Percentiles rank a stretch among this genome's conserved stretches.
Conservation (phyloP, 176 grass and related monocot species). For the Aegilops sharonensis region DNA sequence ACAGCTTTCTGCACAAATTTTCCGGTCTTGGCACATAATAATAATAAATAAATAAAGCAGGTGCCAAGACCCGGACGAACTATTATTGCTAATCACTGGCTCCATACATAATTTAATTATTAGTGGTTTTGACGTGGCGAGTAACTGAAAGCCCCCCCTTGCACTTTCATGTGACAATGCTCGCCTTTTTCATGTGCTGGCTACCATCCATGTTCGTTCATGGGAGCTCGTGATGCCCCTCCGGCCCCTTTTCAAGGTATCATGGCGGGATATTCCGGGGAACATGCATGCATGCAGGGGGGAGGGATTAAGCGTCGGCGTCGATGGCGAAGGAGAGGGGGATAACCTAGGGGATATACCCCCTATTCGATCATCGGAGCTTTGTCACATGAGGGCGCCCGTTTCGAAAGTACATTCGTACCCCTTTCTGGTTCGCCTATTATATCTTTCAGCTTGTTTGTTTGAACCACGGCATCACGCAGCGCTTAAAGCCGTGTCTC, state of each 20-base stretch:
- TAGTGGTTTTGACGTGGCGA: constrained; percentile 3
- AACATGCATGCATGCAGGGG: neutral
- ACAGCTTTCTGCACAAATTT: constrained; percentile 4
- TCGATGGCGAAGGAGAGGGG: constrained; percentile 21
- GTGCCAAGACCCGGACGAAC: too few relatives aligned
- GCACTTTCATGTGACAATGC: neutral
- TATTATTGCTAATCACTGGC: neutral
- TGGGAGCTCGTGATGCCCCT: constrained; percentile 30
- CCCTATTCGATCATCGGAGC: neutral
- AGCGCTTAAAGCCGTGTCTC: neutral
- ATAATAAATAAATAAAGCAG: too few relatives aligned
- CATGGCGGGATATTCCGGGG: constrained; percentile 30
- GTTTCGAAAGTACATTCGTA: neutral
- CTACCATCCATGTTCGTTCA: neutral
- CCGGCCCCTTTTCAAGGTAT: constrained; percentile 29
- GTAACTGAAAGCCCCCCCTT: neutral
- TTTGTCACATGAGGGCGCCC: neutral
- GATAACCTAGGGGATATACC: constrained; percentile 34
- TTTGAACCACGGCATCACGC: neutral
- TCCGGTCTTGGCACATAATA: neutral
- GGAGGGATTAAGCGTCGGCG: neutral
- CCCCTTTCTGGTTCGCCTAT: neutral
- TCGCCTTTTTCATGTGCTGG: neutral
- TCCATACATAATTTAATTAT: neutral
- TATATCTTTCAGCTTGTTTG: neutral